Base-by-base conservation (phyloP, 1,284 basidiomycete species). In the Schizopora paradoxa region DNA sequence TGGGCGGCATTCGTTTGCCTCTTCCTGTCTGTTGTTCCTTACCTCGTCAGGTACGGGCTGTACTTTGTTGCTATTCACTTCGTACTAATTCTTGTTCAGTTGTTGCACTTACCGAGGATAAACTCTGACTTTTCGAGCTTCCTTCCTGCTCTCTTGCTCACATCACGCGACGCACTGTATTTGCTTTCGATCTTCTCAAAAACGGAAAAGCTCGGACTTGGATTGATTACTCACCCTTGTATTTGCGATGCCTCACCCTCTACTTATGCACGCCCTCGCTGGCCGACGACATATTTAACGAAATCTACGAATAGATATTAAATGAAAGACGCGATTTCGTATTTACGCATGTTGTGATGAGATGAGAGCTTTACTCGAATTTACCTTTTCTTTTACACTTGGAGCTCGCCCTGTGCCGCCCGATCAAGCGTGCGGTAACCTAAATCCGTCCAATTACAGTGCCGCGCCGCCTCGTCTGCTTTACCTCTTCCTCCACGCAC, bases 1-100 rank as follows among this genome's bases (percentile, higher is more conserved):
- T 88, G 85, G 85, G 79, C 79, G 3, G 74, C 82, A 4, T 86
- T 83, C 59, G 81, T 71, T 23, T 76, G 73, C 58, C 66, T 86
- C 29, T 62, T 77, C 32, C 68, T 71, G 26, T 85, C 85, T 1
- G 67, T 79, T 41, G 59, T 84, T 41, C 85, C 86, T 5, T 88
- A 87, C 58, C 73, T 86, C 72, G 72, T 86, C 56, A 86, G 77
- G 67, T 70, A 43, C 21, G 58, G 51, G 19, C 41, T 42, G 14
- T 6, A 14, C 13, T 26, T 42, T n/a, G 27, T 16, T 34, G 31
- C 11, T 35, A 13, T 4, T 7, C 35, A 1, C 19, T 26, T 36
- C 14, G 18, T 23, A 6, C 3, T 32, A 5, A 28, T 25, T 23
- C 6, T 28, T 35, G 21, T 18, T 10, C 51, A 83, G 80, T 45